These are phyloP conservation scores for Prunus armeniaca DNA, from an alignment of 306 rosid genomes.

Conservation along the genomic window DNA sequence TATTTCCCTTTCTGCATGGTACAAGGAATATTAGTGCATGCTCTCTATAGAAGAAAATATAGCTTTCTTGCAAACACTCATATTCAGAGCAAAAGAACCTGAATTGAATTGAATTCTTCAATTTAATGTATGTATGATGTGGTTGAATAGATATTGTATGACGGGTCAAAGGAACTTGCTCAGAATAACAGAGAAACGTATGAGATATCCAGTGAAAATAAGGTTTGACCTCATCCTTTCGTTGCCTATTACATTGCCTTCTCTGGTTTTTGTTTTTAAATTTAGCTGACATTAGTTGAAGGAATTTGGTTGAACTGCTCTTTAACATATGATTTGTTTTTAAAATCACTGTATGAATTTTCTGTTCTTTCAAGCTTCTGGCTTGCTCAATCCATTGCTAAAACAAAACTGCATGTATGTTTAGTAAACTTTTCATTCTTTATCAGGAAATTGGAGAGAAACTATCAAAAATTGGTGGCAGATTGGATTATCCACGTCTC, in stretches of 20 bases:
- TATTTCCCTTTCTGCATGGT: conserved; percentile 68
- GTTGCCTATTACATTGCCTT: background rate
- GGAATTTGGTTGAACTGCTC: conserved; percentile 9
- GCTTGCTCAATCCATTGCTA: background rate
- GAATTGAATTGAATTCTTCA: conserved; percentile 29
- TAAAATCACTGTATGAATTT: background rate
- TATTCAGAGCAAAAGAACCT: conserved; percentile 6
- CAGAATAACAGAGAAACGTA: conserved; percentile 69
- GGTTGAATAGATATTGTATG: conserved; percentile 71
- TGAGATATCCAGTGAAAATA: conserved; percentile 62
- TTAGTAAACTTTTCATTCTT: conserved; percentile 12
- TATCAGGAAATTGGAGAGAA: conserved; percentile 78
- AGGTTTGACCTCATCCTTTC: conserved; percentile 46
- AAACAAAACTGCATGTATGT: conserved; percentile 9
- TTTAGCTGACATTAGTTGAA: background rate
- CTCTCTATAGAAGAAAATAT: conserved; percentile 23
- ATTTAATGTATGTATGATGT: conserved; percentile 12
- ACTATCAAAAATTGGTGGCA: conserved; percentile 78
- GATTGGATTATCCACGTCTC: conserved; percentile 79
- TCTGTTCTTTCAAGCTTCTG: background rate
- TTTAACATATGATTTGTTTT: background rate
- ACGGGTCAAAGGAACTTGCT: conserved; percentile 88
- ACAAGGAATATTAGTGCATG: conserved; percentile 42
- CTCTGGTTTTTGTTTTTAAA: background rate
- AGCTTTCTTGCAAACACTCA: conserved; percentile 15